Percentiles rank a stretch among this genome's conserved stretches.
Conservation (phyloP, 495 filamentous ascomycete genomes). For the Cercophora newfieldiana region DNA sequence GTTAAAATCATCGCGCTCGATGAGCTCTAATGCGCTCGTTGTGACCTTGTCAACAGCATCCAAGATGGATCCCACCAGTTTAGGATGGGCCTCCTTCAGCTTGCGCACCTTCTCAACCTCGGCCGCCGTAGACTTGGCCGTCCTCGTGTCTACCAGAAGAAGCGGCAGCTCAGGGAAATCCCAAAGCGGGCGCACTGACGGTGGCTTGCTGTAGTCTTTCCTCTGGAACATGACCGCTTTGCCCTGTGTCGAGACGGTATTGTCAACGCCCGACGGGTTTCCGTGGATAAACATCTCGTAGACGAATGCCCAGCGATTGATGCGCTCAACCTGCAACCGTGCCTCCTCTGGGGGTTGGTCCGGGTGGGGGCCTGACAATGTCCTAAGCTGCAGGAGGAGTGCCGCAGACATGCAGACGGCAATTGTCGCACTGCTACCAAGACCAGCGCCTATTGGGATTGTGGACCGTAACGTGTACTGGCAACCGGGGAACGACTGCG, state of each 20-base stretch:
- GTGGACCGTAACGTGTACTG: conserved; percentile 92
- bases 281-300: conserved; percentile 96
- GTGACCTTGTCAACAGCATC: conserved; percentile 83
- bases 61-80: conserved; percentile 73
- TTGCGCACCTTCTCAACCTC: conserved; percentile 84
- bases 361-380: conserved; percentile 81
- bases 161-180: conserved; percentile 89
- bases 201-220: conserved; percentile 73
- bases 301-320: conserved; percentile 97
- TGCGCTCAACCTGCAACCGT: conserved; percentile 81
- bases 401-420: conserved; percentile 86
- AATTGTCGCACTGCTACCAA: conserved; percentile 92
- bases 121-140: conserved; percentile 73
- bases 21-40: conserved; percentile 67
- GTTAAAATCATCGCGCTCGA: conserved; percentile 64
- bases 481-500: conserved; percentile 70
- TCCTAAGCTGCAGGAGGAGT: conserved; percentile 82
- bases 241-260: conserved; percentile 90
- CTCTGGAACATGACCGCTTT: conserved; percentile 91
- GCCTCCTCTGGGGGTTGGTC: conserved; percentile 84
- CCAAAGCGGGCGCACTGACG: conserved; percentile 70
- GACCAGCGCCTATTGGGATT: conserved; percentile 86
- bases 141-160: conserved; percentile 82
- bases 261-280: conserved; percentile 94
- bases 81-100: conserved; percentile 66